These are phyloP conservation scores for Malassezia cuniculi DNA, from an alignment of 1,284 basidiomycete genomes.

Conservation along the genomic window DNA sequence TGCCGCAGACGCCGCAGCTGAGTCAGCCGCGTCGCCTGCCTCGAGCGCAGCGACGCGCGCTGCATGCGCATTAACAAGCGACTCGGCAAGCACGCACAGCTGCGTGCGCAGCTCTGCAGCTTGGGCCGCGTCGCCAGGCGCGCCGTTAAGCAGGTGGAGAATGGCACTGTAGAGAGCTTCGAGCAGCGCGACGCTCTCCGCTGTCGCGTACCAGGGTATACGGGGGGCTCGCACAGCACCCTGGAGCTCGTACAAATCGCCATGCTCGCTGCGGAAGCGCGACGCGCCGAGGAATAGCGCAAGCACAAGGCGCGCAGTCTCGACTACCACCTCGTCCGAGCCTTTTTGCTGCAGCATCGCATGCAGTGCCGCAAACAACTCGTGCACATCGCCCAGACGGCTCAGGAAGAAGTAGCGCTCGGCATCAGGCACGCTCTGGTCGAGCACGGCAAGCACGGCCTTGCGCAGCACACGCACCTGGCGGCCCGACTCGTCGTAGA, in stretches of 20 bases:
- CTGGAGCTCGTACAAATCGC: constrained; percentile 63
- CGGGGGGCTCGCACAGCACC: constrained; percentile 49
- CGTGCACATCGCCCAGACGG: constrained; percentile 48
- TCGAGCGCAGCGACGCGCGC: constrained; percentile 45
- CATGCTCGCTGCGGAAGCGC: constrained; percentile 60
- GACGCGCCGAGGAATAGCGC: constrained; percentile 60
- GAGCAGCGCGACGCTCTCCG: constrained; percentile 57
- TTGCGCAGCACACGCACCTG: constrained; percentile 46
- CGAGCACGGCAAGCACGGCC: constrained; percentile 57
- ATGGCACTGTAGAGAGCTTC: constrained; percentile 63
- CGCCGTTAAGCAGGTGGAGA: constrained; percentile 49
- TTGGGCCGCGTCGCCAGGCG: constrained; percentile 45
- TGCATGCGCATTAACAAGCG: constrained; percentile 42
- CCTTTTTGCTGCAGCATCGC: too few species aligned
- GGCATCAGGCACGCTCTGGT: constrained; percentile 51
- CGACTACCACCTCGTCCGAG: constrained; percentile 44
- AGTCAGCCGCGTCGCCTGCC: constrained; percentile 15
- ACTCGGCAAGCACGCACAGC: constrained; percentile 55
- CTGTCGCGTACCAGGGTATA: constrained; percentile 71
- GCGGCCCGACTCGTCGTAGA: constrained; percentile 59
- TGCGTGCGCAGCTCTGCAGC: constrained; percentile 51
- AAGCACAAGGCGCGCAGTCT: constrained; percentile 61
- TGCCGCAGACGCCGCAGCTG: constrained; percentile 26
- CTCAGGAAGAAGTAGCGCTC: constrained; percentile 73
- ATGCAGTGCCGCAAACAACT: constrained; percentile 16